These are phyloP conservation scores for Trichosanthes truncata DNA, from an alignment of 306 rosid species.

Conservation along the genomic window DNA sequence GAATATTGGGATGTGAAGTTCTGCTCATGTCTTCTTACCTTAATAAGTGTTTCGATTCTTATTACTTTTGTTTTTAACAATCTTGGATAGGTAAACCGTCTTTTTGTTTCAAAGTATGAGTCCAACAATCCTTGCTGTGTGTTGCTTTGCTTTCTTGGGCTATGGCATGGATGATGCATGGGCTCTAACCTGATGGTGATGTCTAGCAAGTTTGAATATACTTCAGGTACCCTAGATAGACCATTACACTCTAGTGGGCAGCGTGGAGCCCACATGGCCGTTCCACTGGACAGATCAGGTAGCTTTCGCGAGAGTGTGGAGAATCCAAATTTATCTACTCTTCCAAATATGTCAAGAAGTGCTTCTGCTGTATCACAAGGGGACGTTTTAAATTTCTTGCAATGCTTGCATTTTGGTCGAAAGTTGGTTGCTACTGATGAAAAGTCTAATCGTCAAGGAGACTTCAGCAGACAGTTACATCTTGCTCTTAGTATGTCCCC, in stretches of 20 bases:
- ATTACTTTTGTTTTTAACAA: background rate
- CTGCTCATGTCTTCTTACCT: background rate
- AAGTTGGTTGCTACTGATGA: constrained; percentile 58
- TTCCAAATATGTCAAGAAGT: constrained; percentile 81
- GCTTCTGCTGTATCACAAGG: constrained; percentile 53
- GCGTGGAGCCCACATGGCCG: constrained; percentile 91
- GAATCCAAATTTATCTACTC: constrained; percentile 73
- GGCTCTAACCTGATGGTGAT: constrained; percentile 78
- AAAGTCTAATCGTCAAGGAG: constrained; percentile 63
- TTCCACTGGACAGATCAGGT: constrained; percentile 73
- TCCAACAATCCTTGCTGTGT: constrained; percentile 53
- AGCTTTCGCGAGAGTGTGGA: constrained; percentile 87
- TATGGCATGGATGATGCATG: constrained; percentile 38
- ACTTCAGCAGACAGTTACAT: constrained; percentile 50
- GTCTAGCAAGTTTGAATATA: constrained; percentile 79
- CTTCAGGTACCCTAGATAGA: constrained; percentile 88
- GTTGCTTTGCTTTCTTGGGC: constrained; percentile 41
- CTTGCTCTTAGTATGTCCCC: constrained; percentile 66
- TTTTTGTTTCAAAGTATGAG: constrained; percentile 21
- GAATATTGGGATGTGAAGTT: background rate
- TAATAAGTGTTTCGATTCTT: background rate
- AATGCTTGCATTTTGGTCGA: constrained; percentile 55
- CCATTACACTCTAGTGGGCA: constrained; percentile 68
- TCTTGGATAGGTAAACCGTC: constrained; percentile 42
- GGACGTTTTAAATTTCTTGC: constrained; percentile 58